Evolutionary conservation across 2,329 filamentous ascomycete species (phyloP), one percentile per base, ranked within the genome.

Genomic region (Penicillium olsonii): DNA sequence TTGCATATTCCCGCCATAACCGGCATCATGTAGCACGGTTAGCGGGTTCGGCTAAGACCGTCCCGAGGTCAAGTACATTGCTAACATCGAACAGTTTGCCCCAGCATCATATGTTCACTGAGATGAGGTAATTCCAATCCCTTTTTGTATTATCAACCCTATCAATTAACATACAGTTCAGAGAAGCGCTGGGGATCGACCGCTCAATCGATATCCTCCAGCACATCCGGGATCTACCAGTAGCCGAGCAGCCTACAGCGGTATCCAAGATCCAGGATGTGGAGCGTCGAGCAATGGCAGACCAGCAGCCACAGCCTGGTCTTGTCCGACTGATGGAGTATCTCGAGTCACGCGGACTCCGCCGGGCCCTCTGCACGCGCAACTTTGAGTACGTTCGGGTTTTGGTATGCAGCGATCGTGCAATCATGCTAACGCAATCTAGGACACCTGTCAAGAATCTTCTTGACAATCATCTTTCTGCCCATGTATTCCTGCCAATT

Each of bases 61-160:
- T 37, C n/a, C n/a, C n/a, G n/a, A n/a, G n/a, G n/a, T 37, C 17
- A 12, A 22, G 12, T 2, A 18, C 37, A 2, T 22, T 11, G 35
- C 58, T 62, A 40, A 64, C 50, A 12, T 40, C 11, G 33, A 14
- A 38, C 14, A 95, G 91, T 68, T 76, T 92, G 50, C 92, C 92
- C 0, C 92, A 97, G 72, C 94, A 88, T 61, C 90, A 96, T 80
- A 99, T 97, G 92, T 97, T 97, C 73, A 70, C 74, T 17, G 81
- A 95, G 66, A 97, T 99, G 92, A 87, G 83, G 70, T 80, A 72
- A 50, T 64, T 15, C 15, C 14, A 19, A 49, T 14, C 12, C 12
- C 15, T 26, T 15, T 14, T 4, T 2, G 14, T 20, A 17, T 24
- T 15, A 19, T 40, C 15, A 3, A 1, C 15, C 7, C 2, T 18